Base-by-base conservation (phyloP, 2,329 filamentous ascomycete species). In the Byssothecium circinans region DNA sequence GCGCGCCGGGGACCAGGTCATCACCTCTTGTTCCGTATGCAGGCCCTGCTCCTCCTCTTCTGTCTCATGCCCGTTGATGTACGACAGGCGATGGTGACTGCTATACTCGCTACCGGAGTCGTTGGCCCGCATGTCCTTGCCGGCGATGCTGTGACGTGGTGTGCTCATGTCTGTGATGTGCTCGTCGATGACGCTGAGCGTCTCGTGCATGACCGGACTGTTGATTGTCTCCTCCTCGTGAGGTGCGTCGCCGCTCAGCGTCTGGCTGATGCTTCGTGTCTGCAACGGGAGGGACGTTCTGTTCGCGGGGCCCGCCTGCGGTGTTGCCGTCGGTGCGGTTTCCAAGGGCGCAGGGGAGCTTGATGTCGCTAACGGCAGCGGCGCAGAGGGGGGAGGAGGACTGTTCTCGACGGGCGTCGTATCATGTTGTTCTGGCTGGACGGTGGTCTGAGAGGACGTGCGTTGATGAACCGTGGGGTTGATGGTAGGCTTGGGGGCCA, bases 81-180 rank as follows among this genome's bases (percentile, higher is more conserved):
- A 96, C 1, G 92, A 96, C 60, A 92, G 75, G 32, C 91, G 84
- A 58, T 88, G 85, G 45, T 89, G 84, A 50, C 83, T 88, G 72
- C 91, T 95, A 71, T 96, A 96, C 68, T 95, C 89, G 73, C 90
- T 96, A 41, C 86, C 88, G 2, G 91, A 95, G 69, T 95, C 89
- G 53, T 84, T 89, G 15, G 50, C 72, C 45, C 78, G 62, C 56
- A 81, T 75, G 54, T 85, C 69, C 56, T 82, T 80, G 17, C 69
- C 64, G 36, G 74, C 59, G 47, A 79, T 53, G 62, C 77, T 79
- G 52, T 82, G 80, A 19, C 81, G 78, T 44, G 81, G 81, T 5
- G 79, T 83, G 66, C 78, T 81, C 74, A 97, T 82, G 68, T 96
- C 88, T 34, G 90, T 96, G 60, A 97, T 96, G 67, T 96, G 92